Conservation (phyloP, 106 monocot genomes). For the Acanthochlamys bracteata region DNA sequence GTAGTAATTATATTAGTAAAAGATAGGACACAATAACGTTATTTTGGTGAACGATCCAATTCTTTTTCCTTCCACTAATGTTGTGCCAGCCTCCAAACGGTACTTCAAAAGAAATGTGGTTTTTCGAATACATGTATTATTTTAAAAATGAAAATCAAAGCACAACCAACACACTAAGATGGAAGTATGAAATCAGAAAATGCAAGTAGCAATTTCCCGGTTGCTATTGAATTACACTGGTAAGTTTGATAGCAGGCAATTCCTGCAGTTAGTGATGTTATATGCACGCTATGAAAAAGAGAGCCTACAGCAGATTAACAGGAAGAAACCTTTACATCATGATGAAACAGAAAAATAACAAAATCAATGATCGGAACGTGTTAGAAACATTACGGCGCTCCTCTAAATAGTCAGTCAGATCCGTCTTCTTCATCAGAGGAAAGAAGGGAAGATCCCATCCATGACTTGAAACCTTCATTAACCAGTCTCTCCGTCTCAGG, state of each 20-base stretch:
- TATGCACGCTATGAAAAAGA: slow-evolving; percentile 6
- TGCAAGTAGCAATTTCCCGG: no score
- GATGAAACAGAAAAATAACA: neutral
- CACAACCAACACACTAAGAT: no score
- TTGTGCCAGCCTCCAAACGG: no score
- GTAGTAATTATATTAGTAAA: no score
- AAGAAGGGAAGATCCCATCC: slow-evolving; percentile 92
- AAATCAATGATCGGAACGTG: slow-evolving; percentile 7
- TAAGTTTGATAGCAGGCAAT: neutral
- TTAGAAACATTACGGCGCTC: slow-evolving; percentile 12
- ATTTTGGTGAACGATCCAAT: no score
- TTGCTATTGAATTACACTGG: no score
- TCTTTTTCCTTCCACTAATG: no score
- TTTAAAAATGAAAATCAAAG: no score
- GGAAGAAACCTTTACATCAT: neutral
- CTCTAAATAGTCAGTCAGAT: slow-evolving; percentile 42
- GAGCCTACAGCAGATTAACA: neutral
- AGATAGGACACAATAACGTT: no score
- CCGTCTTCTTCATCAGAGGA: slow-evolving; percentile 84
- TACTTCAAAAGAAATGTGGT: no score
- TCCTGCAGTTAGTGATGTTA: neutral
- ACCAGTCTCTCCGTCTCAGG: slow-evolving; percentile 76
- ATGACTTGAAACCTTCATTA: slow-evolving; percentile 76
- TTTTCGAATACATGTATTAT: no score
- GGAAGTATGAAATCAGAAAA: no score